Evolutionary conservation across 148 eudicot genomes (phyloP).

Genomic region (Vaccinium myrtillus): DNA sequence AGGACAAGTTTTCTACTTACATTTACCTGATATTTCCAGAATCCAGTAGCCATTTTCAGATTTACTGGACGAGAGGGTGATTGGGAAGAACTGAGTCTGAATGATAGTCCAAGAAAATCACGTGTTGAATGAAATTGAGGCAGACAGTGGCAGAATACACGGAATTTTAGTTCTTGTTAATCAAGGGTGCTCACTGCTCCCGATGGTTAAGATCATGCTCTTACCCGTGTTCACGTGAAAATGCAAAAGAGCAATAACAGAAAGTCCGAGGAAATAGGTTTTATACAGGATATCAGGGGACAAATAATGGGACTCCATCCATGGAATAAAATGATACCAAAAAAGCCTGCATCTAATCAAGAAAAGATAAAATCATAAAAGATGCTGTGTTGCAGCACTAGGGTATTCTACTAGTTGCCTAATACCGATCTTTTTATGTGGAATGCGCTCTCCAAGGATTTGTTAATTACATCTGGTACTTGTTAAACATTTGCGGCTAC

Average conservation of each 20-base stretch:
- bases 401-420: background rate
- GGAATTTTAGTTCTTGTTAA: no score
- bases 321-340: background rate
- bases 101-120: background rate
- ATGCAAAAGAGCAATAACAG: no score
- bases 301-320: background rate
- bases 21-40: background rate
- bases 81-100: background rate
- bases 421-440: background rate
- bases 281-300: background rate
- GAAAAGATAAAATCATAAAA: background rate
- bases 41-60: background rate
- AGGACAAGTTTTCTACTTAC: background rate
- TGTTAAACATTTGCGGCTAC: conserved; percentile 5
- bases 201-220: background rate
- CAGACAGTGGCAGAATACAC: background rate
- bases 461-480: background rate
- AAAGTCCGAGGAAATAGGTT: background rate
- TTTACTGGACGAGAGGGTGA: background rate
- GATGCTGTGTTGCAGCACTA: background rate
- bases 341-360: background rate
- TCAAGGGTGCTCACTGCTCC: background rate
- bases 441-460: background rate
- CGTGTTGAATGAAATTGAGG: background rate
- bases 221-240: no score